phyloP scores from a whole-genome alignment of 441 rosid genomes.

The Erodium chrysanthum region DNA sequence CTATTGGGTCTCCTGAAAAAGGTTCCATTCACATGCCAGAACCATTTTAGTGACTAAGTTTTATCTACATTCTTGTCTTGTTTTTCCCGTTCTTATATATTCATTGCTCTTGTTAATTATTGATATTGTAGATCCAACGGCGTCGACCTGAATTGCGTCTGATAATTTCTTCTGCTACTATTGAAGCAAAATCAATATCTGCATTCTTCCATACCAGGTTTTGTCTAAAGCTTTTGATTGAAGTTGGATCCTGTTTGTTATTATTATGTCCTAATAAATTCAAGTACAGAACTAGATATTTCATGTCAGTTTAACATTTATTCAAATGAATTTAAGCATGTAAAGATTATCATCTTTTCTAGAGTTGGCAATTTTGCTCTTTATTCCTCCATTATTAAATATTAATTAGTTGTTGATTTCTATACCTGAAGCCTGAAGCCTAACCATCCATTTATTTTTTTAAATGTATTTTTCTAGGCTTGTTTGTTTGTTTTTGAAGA shows the following conservation, averaged over 20 bases:
- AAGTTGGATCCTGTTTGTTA: conserved; percentile 9
- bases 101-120: conserved; percentile 10
- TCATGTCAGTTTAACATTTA: not conserved
- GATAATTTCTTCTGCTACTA: conserved; percentile 88
- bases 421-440: not conserved
- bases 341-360: not conserved
- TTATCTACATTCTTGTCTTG: not conserved
- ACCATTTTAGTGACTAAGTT: conserved; percentile 4
- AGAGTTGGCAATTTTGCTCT: not conserved
- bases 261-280: not conserved
- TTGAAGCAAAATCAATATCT: conserved; percentile 78
- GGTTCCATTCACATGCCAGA: conserved; percentile 29
- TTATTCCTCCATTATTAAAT: not conserved
- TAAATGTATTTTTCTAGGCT: not conserved
- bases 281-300: not conserved
- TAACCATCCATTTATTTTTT: not conserved
- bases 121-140: conserved; percentile 55
- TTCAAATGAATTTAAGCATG: not conserved
- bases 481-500: not conserved
- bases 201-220: conserved; percentile 74
- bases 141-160: conserved; percentile 82
- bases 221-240: conserved; percentile 18
- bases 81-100: conserved; percentile 8
- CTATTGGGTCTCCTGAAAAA: conserved; percentile 86
- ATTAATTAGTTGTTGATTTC: not conserved